Conservation (phyloP, 306 rosid genomes). For the Pyrus bretschneideri region DNA sequence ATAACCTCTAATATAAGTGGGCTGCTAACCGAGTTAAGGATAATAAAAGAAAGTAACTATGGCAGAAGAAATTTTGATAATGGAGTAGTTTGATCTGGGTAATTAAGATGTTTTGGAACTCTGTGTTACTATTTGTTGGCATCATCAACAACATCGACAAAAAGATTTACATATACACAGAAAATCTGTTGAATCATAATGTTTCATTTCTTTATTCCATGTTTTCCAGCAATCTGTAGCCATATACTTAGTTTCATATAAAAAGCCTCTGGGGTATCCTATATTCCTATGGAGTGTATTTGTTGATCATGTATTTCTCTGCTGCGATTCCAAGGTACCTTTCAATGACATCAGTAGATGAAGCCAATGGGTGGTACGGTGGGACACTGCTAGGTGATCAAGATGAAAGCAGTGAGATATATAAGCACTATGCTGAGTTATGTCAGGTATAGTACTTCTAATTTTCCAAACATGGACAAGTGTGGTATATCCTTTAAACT, state of each 20-base stretch:
- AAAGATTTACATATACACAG: not conserved
- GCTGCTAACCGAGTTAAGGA: not conserved
- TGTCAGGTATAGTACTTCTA: slow-evolving; percentile 62
- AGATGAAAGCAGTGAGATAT: slow-evolving; percentile 80
- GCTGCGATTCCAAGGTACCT: slow-evolving; percentile 54
- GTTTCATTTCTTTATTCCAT: not conserved
- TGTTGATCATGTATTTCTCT: slow-evolving; percentile 14
- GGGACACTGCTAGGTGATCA: slow-evolving; percentile 80
- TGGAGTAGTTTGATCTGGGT: not conserved
- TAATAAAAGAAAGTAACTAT: not conserved
- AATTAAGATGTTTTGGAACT: not conserved
- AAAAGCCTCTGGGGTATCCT: not conserved
- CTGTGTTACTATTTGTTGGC: not conserved
- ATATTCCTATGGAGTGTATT: not conserved
- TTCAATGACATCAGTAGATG: slow-evolving; percentile 58
- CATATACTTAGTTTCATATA: not conserved
- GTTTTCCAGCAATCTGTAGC: not conserved
- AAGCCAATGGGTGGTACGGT: slow-evolving; percentile 86
- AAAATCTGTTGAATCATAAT: not conserved
- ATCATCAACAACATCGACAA: not conserved
- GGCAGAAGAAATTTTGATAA: not conserved
- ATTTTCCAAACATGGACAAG: not conserved
- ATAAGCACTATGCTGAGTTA: slow-evolving; percentile 73
- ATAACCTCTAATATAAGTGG: not conserved
- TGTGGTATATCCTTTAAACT: not conserved